Percentiles rank a stretch among this genome's conserved stretches.
phyloP scores from a whole-genome alignment of 495 filamentous ascomycete species.

The Neurospora sublineolata region DNA sequence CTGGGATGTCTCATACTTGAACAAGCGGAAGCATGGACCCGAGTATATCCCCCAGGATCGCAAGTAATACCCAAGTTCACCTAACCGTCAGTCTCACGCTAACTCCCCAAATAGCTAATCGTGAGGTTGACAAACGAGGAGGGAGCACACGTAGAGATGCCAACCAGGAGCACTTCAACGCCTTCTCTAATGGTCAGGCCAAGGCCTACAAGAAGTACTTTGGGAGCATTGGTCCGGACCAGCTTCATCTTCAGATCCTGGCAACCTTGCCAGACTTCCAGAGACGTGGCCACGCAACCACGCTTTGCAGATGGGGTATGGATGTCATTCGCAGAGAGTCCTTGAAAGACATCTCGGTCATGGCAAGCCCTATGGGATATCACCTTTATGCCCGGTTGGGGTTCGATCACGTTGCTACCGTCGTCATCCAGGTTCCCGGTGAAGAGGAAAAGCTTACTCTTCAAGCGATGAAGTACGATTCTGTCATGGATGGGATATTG shows the following conservation, averaged over 20 bases:
- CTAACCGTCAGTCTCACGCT: background rate
- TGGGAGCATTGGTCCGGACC: conserved; percentile 15
- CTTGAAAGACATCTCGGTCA: conserved; percentile 19
- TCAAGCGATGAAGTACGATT: conserved; percentile 27
- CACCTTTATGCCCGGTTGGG: conserved; percentile 21
- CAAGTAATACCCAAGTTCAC: conserved; percentile 9
- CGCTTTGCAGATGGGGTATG: conserved; percentile 24
- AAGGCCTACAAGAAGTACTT: conserved; percentile 18
- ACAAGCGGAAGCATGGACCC: conserved; percentile 19
- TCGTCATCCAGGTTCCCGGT: conserved; percentile 20
- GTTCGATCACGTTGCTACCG: conserved; percentile 11
- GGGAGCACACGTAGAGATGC: conserved; percentile 19
- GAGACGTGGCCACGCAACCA: conserved; percentile 21
- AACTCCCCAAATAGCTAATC: background rate
- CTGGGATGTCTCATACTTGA: conserved; percentile 24
- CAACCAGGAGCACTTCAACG: conserved; percentile 21
- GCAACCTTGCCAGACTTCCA: conserved; percentile 22
- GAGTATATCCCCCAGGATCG: conserved; percentile 21
- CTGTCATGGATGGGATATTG: background rate
- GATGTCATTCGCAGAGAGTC: conserved; percentile 10
- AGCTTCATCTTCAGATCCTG: conserved; percentile 27
- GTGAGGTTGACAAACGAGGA: conserved; percentile 14
- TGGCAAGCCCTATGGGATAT: conserved; percentile 30
- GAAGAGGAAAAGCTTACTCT: conserved; percentile 21
- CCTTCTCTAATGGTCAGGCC: conserved; percentile 18